Evolutionary conservation across 2,329 filamentous ascomycete species (phyloP).

Genomic region (Pseudopyricularia javanii): DNA sequence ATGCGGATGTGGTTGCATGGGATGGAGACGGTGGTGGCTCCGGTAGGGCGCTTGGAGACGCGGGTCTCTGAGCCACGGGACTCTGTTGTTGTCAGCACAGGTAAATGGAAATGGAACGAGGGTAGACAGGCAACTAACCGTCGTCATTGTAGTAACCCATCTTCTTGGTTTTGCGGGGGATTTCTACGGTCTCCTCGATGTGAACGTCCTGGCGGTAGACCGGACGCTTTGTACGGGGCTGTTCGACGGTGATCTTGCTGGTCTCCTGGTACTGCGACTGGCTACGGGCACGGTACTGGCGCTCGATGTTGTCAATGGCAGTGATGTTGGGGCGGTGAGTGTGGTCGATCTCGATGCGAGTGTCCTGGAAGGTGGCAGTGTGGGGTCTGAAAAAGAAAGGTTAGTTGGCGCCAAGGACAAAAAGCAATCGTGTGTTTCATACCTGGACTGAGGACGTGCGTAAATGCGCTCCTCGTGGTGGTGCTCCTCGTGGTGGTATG

Average conservation of each 20-base stretch:
- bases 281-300: slow-evolving; percentile 51
- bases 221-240: slow-evolving; percentile 19
- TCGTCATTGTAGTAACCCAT: slow-evolving; percentile 57
- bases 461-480: slow-evolving; percentile 42
- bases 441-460: background rate
- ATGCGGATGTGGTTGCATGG: slow-evolving; percentile 99
- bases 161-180: slow-evolving; percentile 38
- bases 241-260: slow-evolving; percentile 24
- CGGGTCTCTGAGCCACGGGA: slow-evolving; percentile 26
- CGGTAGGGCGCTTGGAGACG: slow-evolving; percentile 16
- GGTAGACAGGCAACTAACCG: slow-evolving; percentile 26
- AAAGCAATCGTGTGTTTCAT: background rate
- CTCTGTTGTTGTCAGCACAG: too few relatives aligned
- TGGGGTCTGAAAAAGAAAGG: background rate
- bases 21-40: slow-evolving; percentile 84
- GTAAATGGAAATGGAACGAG: slow-evolving; percentile 3
- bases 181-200: slow-evolving; percentile 55
- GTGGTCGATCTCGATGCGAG: slow-evolving; percentile 53
- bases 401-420: background rate
- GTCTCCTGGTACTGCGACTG: slow-evolving; percentile 34
- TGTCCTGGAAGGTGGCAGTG: slow-evolving; percentile 23
- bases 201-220: slow-evolving; percentile 43
- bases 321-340: slow-evolving; percentile 33
- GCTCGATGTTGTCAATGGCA: slow-evolving; percentile 52
- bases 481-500: slow-evolving; percentile 32